Evolutionary conservation across 106 monocot species (phyloP).

Genomic region (Acorus gramineus): DNA sequence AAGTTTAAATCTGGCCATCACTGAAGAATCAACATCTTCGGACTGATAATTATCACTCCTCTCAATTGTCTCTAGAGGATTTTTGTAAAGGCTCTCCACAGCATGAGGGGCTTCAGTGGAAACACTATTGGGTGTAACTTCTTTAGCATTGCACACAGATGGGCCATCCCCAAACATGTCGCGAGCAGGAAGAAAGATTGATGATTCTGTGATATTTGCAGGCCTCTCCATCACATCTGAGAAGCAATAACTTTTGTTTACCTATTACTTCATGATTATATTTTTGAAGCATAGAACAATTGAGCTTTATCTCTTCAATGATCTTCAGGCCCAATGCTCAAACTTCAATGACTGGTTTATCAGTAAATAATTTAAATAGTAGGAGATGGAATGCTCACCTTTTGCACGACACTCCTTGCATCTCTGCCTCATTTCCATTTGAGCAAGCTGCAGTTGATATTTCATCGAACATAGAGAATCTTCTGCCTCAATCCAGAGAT

Average conservation of each 20-base stretch:
- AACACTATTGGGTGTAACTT: too few relatives aligned
- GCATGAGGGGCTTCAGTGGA: background rate
- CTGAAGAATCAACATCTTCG: conserved; percentile 17
- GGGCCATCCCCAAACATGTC: too few relatives aligned
- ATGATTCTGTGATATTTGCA: too few relatives aligned
- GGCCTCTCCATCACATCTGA: too few relatives aligned
- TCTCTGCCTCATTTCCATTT: conserved; percentile 4
- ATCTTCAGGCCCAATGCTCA: too few relatives aligned
- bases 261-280: too few relatives aligned
- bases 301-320: too few relatives aligned
- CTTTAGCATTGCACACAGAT: too few relatives aligned
- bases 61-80: background rate
- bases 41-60: background rate
- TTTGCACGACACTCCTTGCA: background rate
- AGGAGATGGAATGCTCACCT: conserved; percentile 9
- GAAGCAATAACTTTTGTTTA: too few relatives aligned
- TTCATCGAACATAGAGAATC: conserved; percentile 45
- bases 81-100: conserved; percentile 1
- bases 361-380: background rate
- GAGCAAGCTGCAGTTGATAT: conserved; percentile 36
- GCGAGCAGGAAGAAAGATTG: too few relatives aligned
- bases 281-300: too few relatives aligned
- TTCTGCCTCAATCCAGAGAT: conserved; percentile 57
- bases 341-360: too few relatives aligned
- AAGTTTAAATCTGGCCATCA: conserved; percentile 27